phyloP scores from a whole-genome alignment of 1,284 basidiomycete genomes.

The Apiotrichum porosum region DNA sequence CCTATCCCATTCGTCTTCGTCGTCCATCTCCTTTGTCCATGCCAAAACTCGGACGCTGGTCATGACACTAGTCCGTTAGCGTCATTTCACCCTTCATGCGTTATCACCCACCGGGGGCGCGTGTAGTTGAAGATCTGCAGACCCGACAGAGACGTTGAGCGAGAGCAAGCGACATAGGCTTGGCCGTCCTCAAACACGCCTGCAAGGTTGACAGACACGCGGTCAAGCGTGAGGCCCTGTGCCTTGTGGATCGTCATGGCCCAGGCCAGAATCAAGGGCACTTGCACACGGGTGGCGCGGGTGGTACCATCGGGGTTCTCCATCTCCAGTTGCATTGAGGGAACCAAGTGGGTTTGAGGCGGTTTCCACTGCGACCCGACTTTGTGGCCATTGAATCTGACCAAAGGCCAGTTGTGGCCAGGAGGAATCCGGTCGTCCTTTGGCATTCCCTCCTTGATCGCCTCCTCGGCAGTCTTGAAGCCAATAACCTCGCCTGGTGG shows the following conservation, averaged over 20 bases:
- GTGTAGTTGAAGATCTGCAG: slow-evolving; percentile 24
- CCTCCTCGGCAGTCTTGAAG: no score
- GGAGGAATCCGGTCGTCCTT: no score
- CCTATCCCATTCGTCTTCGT: no score
- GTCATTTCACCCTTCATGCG: no score
- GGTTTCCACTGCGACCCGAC: no score
- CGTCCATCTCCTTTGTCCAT: no score
- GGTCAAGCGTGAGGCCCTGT: slow-evolving; percentile 57
- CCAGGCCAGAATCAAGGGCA: slow-evolving; percentile 18
- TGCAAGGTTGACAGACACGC: slow-evolving; percentile 54
- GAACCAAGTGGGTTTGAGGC: no score
- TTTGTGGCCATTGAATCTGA: no score
- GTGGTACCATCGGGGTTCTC: background rate
- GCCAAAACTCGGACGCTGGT: no score
- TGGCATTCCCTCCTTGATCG: no score
- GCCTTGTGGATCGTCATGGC: slow-evolving; percentile 41
- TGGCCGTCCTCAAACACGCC: slow-evolving; percentile 53
- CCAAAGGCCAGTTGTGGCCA: no score
- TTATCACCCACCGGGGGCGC: slow-evolving; percentile 1
- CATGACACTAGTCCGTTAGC: no score
- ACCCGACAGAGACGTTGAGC: slow-evolving; percentile 31
- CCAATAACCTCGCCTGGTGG: slow-evolving; percentile 12
- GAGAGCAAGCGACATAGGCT: slow-evolving; percentile 39
- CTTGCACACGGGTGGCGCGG: slow-evolving; percentile 3
- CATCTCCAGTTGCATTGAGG: background rate